These are phyloP conservation scores for Ganoderma boninense DNA, from an alignment of 1,284 basidiomycete genomes.

Conservation along the genomic window DNA sequence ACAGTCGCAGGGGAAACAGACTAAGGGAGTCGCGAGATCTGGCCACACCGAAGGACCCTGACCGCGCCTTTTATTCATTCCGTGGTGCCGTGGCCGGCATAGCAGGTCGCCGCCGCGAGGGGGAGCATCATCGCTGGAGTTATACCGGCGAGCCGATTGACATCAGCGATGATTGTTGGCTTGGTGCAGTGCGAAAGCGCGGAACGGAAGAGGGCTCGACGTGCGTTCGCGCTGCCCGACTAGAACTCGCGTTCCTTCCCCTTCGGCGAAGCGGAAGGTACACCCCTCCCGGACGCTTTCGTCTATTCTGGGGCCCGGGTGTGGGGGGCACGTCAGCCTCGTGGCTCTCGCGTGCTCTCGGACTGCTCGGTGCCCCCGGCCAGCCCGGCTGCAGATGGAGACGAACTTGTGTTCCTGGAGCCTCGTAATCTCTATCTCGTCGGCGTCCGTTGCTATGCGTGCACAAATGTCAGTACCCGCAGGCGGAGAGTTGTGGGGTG, in stretches of 20 bases:
- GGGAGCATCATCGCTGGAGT: constrained; percentile 21
- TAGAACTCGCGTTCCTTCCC: constrained; percentile 30
- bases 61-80: constrained; percentile 27
- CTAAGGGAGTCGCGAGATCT: constrained; percentile 26
- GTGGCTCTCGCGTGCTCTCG: constrained; percentile 35
- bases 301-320: constrained; percentile 24
- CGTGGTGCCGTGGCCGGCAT: constrained; percentile 16
- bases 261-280: constrained; percentile 26
- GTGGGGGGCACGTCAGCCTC: constrained; percentile 27
- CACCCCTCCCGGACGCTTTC: constrained; percentile 23
- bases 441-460: background rate
- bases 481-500: background rate
- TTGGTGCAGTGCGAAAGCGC: constrained; percentile 28
- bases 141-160: constrained; percentile 26
- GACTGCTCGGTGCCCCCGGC: constrained; percentile 28
- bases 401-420: constrained; percentile 5
- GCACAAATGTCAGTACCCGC: background rate
- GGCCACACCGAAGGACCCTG: constrained; percentile 7
- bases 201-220: constrained; percentile 20
- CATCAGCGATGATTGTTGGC: constrained; percentile 26
- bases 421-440: background rate
- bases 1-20: constrained; percentile 15
- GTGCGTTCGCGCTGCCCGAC: constrained; percentile 25
- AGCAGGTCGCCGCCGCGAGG: constrained; percentile 26
- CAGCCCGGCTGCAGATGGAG: constrained; percentile 19